Conservation (phyloP, 208 protist genomes). For the Crithidia sp. region DNA sequence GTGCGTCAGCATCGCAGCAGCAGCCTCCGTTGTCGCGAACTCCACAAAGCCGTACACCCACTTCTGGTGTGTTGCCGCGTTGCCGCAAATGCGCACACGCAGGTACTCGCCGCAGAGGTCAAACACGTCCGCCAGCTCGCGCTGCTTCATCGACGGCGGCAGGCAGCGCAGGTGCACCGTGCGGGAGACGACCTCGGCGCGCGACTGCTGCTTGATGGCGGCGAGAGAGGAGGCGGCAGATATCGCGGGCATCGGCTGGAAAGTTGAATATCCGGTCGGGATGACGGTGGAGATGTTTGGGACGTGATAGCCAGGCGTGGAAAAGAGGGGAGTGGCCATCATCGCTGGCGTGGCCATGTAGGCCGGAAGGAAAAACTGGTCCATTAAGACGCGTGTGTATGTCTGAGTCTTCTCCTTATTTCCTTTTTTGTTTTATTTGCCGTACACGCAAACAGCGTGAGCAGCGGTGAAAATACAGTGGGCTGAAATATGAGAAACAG, state of each 20-base stretch:
- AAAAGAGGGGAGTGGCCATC: not conserved
- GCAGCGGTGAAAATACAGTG: too few species aligned
- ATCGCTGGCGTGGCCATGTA: not conserved
- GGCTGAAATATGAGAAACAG: not conserved
- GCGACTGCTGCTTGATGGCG: conserved; percentile 10
- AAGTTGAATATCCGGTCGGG: not conserved
- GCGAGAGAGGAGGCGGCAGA: not conserved
- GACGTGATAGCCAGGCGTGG: not conserved
- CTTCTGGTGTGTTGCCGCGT: conserved; percentile 45
- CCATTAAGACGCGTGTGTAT: not conserved
- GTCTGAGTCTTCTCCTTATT: too few species aligned
- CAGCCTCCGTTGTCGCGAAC: conserved; percentile 43
- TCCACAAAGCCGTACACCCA: conserved; percentile 76
- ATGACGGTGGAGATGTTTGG: not conserved
- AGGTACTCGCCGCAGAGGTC: conserved; percentile 44
- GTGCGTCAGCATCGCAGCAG: conserved; percentile 41
- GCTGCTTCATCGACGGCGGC: conserved; percentile 52
- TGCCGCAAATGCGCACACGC: conserved; percentile 59
- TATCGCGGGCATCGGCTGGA: not conserved
- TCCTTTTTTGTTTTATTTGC: too few species aligned
- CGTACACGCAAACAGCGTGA: too few species aligned
- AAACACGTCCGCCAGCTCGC: conserved; percentile 48
- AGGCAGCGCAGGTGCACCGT: conserved; percentile 67
- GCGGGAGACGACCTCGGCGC: conserved; percentile 38
- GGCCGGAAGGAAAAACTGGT: not conserved